Base-by-base conservation (phyloP, 306 rosid genomes). In the Astragalus membranaceus region DNA sequence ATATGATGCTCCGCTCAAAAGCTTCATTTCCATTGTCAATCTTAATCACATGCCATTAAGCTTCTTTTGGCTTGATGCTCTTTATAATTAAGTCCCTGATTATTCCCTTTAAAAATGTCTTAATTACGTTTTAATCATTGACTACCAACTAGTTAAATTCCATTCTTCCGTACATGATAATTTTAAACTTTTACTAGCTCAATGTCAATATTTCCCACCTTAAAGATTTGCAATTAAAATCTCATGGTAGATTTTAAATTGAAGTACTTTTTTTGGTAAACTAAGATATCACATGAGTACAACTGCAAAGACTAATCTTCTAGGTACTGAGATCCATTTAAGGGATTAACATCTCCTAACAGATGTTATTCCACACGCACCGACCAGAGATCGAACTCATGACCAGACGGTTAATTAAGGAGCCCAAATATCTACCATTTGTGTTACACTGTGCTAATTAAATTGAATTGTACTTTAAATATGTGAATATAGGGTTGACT, bases 1-100 rank as follows among this genome's bases (percentile, higher is more conserved):
- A 69, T 54, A 69, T 57, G 20, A 73, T 77, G 51, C 50, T 70
- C 13, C 33, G 10, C 63, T 35, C 64, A 37, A 68, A 12, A 57
- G 49, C 64, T 75, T 46, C 51, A 30, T 77, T 77, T 62, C 55
- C 66, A 35, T 41, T 81, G 73, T 41, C 79, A 41, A 81, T 69
- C 79, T 44, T 55, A 62, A 72, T 78, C 82, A 66, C 82, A 58
- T 58, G 65, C 16, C 8, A 64, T 64, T 54, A 48, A 71, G 64
- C 67, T 29, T 69, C 30, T 77, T 78, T 78, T 17, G 61, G 69
- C 63, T 37, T 56, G n/a, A 64, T 56, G 17, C 55, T 51, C 65
- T 35, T 35, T 68, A 42, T 32, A 68, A 5, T 51, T 32, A 68
- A 5, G 33, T 55, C 39, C 51, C 37, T 63, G 41, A 7, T 47